These are phyloP conservation scores for Plantago elongata DNA, from an alignment of 257 asterid species.

Conservation along the genomic window DNA sequence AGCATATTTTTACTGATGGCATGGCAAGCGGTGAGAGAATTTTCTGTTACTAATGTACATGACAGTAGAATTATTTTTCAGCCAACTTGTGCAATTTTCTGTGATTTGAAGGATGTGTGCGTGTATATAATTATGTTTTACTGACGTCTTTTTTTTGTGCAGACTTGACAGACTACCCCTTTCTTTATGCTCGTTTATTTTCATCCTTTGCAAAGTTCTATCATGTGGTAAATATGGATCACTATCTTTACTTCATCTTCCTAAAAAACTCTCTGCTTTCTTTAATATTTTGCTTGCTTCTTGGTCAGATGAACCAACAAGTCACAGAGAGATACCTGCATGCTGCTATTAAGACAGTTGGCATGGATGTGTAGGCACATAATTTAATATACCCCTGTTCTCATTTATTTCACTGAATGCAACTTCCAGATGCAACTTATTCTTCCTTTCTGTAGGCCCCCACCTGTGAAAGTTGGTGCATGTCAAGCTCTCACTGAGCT, in stretches of 20 bases:
- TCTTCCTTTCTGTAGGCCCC: conserved; percentile 50
- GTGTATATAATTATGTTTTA: conserved; percentile 1
- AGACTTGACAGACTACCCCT: conserved; percentile 77
- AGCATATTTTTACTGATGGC: conserved; percentile 70
- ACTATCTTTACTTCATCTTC: conserved; percentile 15
- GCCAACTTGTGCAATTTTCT: conserved; percentile 14
- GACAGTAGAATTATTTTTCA: too few relatives aligned
- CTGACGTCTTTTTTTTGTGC: conserved; percentile 30
- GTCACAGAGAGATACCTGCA: conserved; percentile 59
- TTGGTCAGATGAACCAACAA: conserved; percentile 64
- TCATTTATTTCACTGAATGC: conserved; percentile 3
- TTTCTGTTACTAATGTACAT: not conserved
- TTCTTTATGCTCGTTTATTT: conserved; percentile 87
- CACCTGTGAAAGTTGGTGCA: conserved; percentile 94
- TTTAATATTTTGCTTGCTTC: conserved; percentile 20
- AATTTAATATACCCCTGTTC: conserved; percentile 10
- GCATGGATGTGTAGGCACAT: conserved; percentile 86
- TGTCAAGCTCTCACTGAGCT: conserved; percentile 90
- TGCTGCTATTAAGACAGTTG: conserved; percentile 73
- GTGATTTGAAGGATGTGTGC: not conserved
- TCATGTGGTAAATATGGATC: conserved; percentile 54
- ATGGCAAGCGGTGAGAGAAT: conserved; percentile 61
- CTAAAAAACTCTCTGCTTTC: conserved; percentile 1
- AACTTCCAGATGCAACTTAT: conserved; percentile 10
- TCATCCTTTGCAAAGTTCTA: conserved; percentile 80